phyloP scores from a whole-genome alignment of 2,329 filamentous ascomycete genomes.

The Alternaria postmessia region DNA sequence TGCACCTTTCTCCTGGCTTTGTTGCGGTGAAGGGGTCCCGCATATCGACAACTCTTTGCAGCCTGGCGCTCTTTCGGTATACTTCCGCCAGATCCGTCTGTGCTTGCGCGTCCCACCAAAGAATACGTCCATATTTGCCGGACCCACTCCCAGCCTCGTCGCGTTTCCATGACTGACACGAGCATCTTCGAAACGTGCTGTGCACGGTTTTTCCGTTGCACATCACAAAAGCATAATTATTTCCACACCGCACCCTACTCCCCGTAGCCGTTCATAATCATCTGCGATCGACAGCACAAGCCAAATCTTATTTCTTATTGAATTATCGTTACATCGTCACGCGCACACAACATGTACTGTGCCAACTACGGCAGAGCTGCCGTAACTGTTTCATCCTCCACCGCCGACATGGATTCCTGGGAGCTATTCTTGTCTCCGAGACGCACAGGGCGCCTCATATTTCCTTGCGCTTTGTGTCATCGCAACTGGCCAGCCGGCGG shows the following conservation, averaged over 20 bases:
- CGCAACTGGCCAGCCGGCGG: constrained; percentile 39
- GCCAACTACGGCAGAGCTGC: constrained; percentile 38
- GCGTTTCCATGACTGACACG: constrained; percentile 32
- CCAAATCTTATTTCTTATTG: constrained; percentile 8
- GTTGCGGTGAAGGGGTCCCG: constrained; percentile 17
- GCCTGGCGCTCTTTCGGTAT: constrained; percentile 15
- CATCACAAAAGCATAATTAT: constrained; percentile 13
- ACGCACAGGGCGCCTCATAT: constrained; percentile 41
- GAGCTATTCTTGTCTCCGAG: constrained; percentile 43
- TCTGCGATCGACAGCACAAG: constrained; percentile 2
- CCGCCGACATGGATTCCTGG: constrained; percentile 29
- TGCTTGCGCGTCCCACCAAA: constrained; percentile 38
- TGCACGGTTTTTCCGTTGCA: constrained; percentile 13
- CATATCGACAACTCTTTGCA: constrained; percentile 13
- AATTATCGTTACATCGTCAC: neutral
- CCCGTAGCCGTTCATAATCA: neutral
- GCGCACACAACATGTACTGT: constrained; percentile 15
- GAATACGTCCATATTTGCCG: constrained; percentile 34
- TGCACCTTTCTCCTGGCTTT: constrained; percentile 3
- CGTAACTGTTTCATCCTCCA: constrained; percentile 46
- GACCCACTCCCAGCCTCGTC: constrained; percentile 38
- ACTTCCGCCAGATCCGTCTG: constrained; percentile 50
- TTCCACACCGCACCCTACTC: neutral
- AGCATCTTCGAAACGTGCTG: constrained; percentile 11
- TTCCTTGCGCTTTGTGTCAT: constrained; percentile 34